Evolutionary conservation across 1,284 basidiomycete genomes (phyloP).

Genomic region (Ganoderma lingzhi): DNA sequence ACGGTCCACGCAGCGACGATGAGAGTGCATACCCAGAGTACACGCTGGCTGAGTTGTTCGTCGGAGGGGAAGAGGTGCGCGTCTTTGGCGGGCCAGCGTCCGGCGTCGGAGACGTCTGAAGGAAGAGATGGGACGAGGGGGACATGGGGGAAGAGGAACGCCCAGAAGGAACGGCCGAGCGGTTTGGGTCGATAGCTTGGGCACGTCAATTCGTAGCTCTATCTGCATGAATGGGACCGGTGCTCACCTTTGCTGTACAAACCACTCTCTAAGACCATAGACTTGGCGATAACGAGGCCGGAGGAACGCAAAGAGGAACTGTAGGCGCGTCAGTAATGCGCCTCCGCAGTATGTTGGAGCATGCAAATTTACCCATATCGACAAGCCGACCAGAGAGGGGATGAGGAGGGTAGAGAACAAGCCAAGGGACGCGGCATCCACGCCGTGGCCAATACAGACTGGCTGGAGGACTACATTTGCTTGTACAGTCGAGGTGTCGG

Average conservation of each 20-base stretch:
- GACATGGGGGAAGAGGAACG: slow-evolving; percentile 74
- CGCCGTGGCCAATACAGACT: slow-evolving; percentile 68
- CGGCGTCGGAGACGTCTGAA: slow-evolving; percentile 60
- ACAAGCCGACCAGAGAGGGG: slow-evolving; percentile 62
- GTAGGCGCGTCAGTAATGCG: slow-evolving; percentile 12
- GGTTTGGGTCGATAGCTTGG: slow-evolving; percentile 69
- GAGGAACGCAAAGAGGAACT: slow-evolving; percentile 72
- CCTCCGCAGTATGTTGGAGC: background rate
- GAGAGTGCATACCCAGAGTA: slow-evolving; percentile 69
- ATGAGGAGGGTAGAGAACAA: slow-evolving; percentile 65
- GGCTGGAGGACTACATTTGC: slow-evolving; percentile 40
- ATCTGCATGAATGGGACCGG: background rate
- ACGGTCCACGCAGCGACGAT: slow-evolving; percentile 72
- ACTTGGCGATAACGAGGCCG: slow-evolving; percentile 75
- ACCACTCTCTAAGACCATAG: slow-evolving; percentile 78
- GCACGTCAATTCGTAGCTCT: slow-evolving; percentile 19
- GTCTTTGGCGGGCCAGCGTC: slow-evolving; percentile 56
- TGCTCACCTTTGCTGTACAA: slow-evolving; percentile 71
- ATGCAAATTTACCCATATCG: slow-evolving; percentile 66
- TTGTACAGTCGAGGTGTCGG: slow-evolving; percentile 39
- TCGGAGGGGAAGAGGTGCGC: slow-evolving; percentile 73
- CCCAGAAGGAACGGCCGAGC: slow-evolving; percentile 62
- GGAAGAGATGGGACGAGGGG: slow-evolving; percentile 70
- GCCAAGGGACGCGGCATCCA: slow-evolving; percentile 72
- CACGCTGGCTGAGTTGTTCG: slow-evolving; percentile 73